These are phyloP conservation scores for Podaxis sp. DNA, from an alignment of 768 basidiomycete species.

Conservation along the genomic window DNA sequence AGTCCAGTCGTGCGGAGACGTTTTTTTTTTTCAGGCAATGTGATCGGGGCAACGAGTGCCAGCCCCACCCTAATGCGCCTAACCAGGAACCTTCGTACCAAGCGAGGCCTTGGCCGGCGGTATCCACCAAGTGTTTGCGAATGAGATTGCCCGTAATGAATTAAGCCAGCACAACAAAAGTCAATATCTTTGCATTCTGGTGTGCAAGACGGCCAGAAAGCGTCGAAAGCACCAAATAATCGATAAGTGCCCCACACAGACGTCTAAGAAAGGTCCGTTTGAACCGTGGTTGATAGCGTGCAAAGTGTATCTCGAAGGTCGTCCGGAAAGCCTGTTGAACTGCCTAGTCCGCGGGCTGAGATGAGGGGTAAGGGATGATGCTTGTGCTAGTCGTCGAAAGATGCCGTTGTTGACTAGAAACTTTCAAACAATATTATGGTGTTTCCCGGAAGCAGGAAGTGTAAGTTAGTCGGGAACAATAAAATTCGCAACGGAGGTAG, in stretches of 20 bases:
- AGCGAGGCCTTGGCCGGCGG: background rate
- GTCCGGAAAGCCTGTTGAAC: background rate
- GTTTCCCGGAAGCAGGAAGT: conserved; percentile 45
- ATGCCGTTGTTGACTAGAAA: conserved; percentile 19
- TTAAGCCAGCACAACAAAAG: conserved; percentile 2
- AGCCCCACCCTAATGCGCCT: conserved; percentile 5
- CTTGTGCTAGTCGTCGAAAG: conserved; percentile 8
- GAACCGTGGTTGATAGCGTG: conserved; percentile 3
- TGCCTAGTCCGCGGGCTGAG: conserved; percentile 10
- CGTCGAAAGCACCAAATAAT: background rate
- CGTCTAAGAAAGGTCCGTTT: background rate
- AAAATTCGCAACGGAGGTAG: conserved; percentile 48
- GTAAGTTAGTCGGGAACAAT: conserved; percentile 34
- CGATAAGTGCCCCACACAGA: background rate
- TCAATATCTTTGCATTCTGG: background rate
- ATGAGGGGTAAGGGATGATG: background rate
- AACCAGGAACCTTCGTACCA: conserved; percentile 5
- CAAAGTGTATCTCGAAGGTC: conserved; percentile 9
- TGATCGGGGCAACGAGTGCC: background rate
- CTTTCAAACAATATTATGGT: conserved; percentile 48
- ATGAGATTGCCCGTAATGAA: background rate
- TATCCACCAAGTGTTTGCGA: background rate
- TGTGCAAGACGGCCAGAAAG: background rate
- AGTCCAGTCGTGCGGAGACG: background rate
- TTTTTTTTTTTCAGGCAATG: background rate